These are phyloP conservation scores for Pichia cephalocereana DNA, from an alignment of 805 yeast genomes.

Conservation along the genomic window DNA sequence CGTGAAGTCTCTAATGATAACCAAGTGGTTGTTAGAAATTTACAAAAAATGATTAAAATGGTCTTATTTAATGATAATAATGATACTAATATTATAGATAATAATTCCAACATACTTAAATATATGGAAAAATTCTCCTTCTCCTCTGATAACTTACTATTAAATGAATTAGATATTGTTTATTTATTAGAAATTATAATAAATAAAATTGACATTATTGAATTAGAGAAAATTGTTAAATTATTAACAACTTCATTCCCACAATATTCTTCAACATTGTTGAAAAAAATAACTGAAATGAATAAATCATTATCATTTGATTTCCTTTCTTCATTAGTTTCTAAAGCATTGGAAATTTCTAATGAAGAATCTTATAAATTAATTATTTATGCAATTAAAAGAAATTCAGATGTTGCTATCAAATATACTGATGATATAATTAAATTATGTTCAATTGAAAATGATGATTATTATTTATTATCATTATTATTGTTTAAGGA, in stretches of 20 bases:
- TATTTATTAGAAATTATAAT: conserved; percentile 25
- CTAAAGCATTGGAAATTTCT: conserved; percentile 17
- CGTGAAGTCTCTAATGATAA: not conserved
- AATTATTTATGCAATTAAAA: conserved; percentile 36
- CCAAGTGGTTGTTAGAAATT: not conserved
- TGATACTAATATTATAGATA: not conserved
- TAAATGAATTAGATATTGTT: conserved; percentile 18
- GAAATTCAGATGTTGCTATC: conserved; percentile 54
- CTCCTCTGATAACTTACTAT: not conserved
- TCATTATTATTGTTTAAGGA: conserved; percentile 3
- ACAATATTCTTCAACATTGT: conserved; percentile 31
- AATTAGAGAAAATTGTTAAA: conserved; percentile 42
- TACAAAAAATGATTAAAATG: not conserved
- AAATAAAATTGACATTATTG: conserved; percentile 26
- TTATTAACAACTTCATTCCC: conserved; percentile 32
- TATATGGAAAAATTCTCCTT: conserved; percentile 20
- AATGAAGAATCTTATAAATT: conserved; percentile 31
- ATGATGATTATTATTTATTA: not conserved
- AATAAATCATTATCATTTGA: conserved; percentile 46
- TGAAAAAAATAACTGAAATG: conserved; percentile 37
- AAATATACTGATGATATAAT: conserved; percentile 31
- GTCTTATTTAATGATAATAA: conserved; percentile 22
- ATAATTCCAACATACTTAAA: not conserved
- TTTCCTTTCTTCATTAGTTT: conserved; percentile 37
- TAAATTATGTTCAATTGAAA: conserved; percentile 1